A percentile compares a stretch with the other conserved stretches of the same genome.
These are phyloP conservation scores for Aspergillus oerlinghausenensis DNA, from an alignment of 2,329 filamentous ascomycete species.

Conservation along the genomic window DNA sequence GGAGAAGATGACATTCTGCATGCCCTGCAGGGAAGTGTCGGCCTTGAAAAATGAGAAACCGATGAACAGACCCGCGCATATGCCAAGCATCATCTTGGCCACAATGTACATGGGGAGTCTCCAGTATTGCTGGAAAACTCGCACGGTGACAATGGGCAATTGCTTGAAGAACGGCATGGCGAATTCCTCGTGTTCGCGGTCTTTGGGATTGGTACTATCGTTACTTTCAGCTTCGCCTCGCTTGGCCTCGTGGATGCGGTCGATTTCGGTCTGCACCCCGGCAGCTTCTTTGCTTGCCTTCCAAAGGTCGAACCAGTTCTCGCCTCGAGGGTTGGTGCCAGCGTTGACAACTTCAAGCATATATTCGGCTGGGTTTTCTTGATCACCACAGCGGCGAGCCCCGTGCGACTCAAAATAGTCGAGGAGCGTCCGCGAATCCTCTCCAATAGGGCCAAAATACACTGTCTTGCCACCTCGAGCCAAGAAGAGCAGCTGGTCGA, in stretches of 20 bases:
- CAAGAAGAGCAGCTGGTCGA: slow-evolving; percentile 59
- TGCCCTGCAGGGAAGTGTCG: slow-evolving; percentile 66
- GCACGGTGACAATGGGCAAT: slow-evolving; percentile 60
- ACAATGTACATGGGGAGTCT: slow-evolving; percentile 80
- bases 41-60: slow-evolving; percentile 75
- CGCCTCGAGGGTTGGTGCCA: slow-evolving; percentile 13
- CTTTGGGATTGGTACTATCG: slow-evolving; percentile 36
- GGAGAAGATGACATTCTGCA: slow-evolving; percentile 80
- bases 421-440: slow-evolving; percentile 52
- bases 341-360: slow-evolving; percentile 59
- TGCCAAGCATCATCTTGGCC: slow-evolving; percentile 67
- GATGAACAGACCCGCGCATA: slow-evolving; percentile 63
- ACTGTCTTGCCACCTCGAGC: slow-evolving; percentile 61
- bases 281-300: slow-evolving; percentile 52
- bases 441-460: slow-evolving; percentile 63
- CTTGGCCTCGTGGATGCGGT: slow-evolving; percentile 50
- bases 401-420: slow-evolving; percentile 63
- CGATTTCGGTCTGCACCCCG: slow-evolving; percentile 53
- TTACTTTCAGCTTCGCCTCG: slow-evolving; percentile 24
- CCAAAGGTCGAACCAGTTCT: slow-evolving; percentile 62
- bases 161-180: slow-evolving; percentile 67
- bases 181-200: slow-evolving; percentile 67
- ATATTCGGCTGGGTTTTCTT: slow-evolving; percentile 70
- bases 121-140: slow-evolving; percentile 88
- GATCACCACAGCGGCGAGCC: slow-evolving; percentile 51